Base-by-base conservation (phyloP, 2,329 filamentous ascomycete genomes). In the Fusarium cyanostomum region DNA sequence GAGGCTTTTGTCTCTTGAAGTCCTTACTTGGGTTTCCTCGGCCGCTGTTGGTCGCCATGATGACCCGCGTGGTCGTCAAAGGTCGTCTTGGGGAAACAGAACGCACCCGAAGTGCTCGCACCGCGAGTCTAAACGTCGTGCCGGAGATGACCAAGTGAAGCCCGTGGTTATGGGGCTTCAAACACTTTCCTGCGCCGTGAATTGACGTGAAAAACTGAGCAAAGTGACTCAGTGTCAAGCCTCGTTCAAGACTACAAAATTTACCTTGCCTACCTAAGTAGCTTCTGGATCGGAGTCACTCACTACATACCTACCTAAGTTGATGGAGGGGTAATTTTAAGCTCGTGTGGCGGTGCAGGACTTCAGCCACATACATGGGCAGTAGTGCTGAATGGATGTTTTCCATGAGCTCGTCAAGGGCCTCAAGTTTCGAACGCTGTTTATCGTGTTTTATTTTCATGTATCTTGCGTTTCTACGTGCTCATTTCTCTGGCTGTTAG, bases 21-120 rank as follows among this genome's bases (percentile, higher is more conserved):
- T 41, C 52, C 74, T 50, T 69, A 78, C 75, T 74, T 50, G 71
- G 73, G 62, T 71, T 82, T 68, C 80, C 80, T 72, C 78, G 78
- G 54, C 78, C 82, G 69, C 81, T 81, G 75, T 87, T 86, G 63
- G 82, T 83, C 71, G 86, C 85, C 86, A 88, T 88, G 72, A 76
- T 82, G 72, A 79, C 77, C 75, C 77, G 78, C 74, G 76, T 74
- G 69, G 72, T 74, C 37, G 71, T 73, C 50, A 77, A 74, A 62
- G 71, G 76, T 78, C 77, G 75, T 78, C 77, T 78, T 73, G 78
- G 79, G 64, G 79, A 81, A 77, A 81, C 74, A 75, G 82, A 81
- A 78, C 83, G 84, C 84, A 85, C 83, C 73, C 82, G 80, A 73
- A 87, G 81, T 77, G 84, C 83, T 81, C 82, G 81, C 71, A 79